Base-by-base conservation (phyloP, 495 filamentous ascomycete species). In the Umbilicaria muhlenbergii region DNA sequence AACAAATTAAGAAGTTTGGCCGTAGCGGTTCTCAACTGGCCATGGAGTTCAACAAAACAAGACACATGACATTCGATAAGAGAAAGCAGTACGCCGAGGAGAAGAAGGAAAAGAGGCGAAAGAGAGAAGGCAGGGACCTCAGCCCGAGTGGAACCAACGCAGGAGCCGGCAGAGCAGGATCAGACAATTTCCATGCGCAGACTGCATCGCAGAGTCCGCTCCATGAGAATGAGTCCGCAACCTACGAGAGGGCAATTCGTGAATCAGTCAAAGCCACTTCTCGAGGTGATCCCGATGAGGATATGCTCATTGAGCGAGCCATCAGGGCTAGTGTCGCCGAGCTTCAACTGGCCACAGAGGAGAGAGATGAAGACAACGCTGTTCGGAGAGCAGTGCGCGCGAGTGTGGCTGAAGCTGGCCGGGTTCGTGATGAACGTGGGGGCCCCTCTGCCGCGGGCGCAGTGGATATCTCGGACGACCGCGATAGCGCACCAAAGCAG, bases 231-330 rank as follows among this genome's bases (percentile, higher is more conserved):
- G 4, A 28, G 24, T 28, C 24, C 32, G 60, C 66, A 11, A 75
- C 81, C 47, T 73, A 84, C 43, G 81, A 86, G 49, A 59, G 65
- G 15, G 83, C 81, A 1, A 86, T 89, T 48, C 66, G 66, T 34
- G 60, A 63, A 21, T 83, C 83, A 5, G 77, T 88, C 1, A 59
- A 60, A 14, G 70, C 79, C 51, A 85, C 80, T 6, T 84, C 81
- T 12, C 63, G 58, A 1, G 83, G 83, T 28, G 62, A 86, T 50
- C 48, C 61, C 1, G 65, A 70, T n/a, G 77, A 86, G 53, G 83
- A 86, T 48, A 65, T 64, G 32, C 63, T 69, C 45, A 66, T 88
- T 45, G 82, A 84, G 54, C 60, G 69, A 17, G 81, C 80, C 5
- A 78, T 88, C 36, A 62, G 80, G 16, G 77, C 80, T 3, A 82